A percentile compares a stretch with the other conserved stretches of the same genome.
Conservation (phyloP, 1,284 basidiomycete genomes). For the Trichosporon sp. region DNA sequence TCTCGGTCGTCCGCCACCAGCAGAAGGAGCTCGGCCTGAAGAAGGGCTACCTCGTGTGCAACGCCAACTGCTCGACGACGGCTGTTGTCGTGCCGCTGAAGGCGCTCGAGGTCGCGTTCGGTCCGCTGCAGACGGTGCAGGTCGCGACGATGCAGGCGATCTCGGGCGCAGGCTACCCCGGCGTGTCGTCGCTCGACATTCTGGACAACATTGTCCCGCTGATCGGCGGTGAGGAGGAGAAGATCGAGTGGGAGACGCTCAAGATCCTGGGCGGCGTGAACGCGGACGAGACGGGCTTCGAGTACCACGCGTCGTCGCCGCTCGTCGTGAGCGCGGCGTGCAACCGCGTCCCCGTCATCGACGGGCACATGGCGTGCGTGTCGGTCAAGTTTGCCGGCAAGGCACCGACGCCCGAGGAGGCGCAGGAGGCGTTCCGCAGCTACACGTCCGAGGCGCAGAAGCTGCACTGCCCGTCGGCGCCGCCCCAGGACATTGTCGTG, state of each 20-base stretch:
- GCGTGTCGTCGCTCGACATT: slow-evolving; percentile 84
- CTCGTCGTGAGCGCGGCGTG: slow-evolving; percentile 85
- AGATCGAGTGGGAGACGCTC: slow-evolving; percentile 96
- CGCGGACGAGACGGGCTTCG: slow-evolving; percentile 62
- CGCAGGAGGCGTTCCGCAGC: slow-evolving; percentile 70
- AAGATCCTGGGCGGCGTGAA: slow-evolving; percentile 89
- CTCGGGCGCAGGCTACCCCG: slow-evolving; percentile 94
- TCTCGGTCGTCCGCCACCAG: slow-evolving; percentile 81
- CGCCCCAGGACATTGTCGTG: slow-evolving; percentile 78
- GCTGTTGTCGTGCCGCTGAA: slow-evolving; percentile 87
- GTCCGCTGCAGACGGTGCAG: slow-evolving; percentile 82
- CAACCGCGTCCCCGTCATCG: slow-evolving; percentile 88
- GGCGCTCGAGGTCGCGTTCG: slow-evolving; percentile 87
- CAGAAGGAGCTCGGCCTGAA: slow-evolving; percentile 64
- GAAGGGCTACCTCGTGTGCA: slow-evolving; percentile 94
- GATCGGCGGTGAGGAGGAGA: slow-evolving; percentile 84
- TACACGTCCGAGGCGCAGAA: slow-evolving; percentile 75
- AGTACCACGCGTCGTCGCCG: slow-evolving; percentile 74
- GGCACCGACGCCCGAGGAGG: slow-evolving; percentile 74
- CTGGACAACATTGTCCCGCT: slow-evolving; percentile 95
- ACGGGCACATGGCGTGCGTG: slow-evolving; percentile 85
- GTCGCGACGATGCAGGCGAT: slow-evolving; percentile 98
- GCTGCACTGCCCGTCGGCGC: slow-evolving; percentile 80
- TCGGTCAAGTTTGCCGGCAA: slow-evolving; percentile 81
- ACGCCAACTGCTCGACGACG: slow-evolving; percentile 98